These are phyloP conservation scores for Biscogniauxia mediterranea DNA, from an alignment of 2,329 filamentous ascomycete genomes.

Conservation along the genomic window DNA sequence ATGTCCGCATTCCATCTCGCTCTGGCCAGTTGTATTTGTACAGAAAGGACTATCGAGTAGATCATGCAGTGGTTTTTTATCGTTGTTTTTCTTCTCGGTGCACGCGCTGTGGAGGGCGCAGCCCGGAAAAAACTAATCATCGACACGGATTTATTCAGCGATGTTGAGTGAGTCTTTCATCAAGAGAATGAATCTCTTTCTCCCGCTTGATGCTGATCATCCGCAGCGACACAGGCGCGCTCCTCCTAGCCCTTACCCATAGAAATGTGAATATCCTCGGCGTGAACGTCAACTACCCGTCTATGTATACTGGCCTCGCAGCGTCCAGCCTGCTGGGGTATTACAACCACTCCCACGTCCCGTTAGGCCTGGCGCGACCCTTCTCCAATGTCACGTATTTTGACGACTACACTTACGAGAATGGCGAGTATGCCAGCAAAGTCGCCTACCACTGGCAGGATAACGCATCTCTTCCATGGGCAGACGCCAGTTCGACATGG, in stretches of 20 bases:
- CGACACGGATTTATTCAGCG: constrained; percentile 47
- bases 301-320: constrained; percentile 38
- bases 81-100: too few relatives aligned
- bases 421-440: constrained; percentile 47
- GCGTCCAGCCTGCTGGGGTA: constrained; percentile 30
- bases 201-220: neutral
- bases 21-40: too few relatives aligned
- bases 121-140: constrained; percentile 41
- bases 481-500: constrained; percentile 35
- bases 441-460: constrained; percentile 39
- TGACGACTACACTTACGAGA: constrained; percentile 37
- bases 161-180: constrained; percentile 38
- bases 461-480: constrained; percentile 37
- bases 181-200: constrained; percentile 11
- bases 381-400: constrained; percentile 44
- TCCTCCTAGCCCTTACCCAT: constrained; percentile 41
- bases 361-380: constrained; percentile 40
- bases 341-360: constrained; percentile 24
- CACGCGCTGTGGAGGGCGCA: too few relatives aligned
- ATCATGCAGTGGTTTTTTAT: too few relatives aligned
- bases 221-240: constrained; percentile 39
- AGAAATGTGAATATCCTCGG: constrained; percentile 37
- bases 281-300: constrained; percentile 42
- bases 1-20: too few relatives aligned
- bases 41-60: too few relatives aligned